Evolutionary conservation across 768 basidiomycete genomes (phyloP), one percentile per base, ranked within the genome.

Genomic region (Mrakia hoshinonis): DNA sequence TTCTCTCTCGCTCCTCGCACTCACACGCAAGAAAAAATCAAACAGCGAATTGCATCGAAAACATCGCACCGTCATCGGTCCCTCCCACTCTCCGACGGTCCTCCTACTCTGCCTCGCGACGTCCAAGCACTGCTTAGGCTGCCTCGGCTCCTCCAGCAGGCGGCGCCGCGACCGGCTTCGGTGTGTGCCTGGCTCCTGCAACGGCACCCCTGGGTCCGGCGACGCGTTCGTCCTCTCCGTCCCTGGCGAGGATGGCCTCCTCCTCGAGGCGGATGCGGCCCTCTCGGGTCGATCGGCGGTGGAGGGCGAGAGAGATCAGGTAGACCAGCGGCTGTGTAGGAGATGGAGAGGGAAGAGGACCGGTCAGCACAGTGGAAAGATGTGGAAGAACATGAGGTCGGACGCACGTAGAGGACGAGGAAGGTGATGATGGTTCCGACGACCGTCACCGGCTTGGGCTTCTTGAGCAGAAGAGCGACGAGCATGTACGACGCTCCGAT

Each of bases 341-440:
- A 43, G 7, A 43, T 43, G 55, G 13, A 34, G 34, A 34, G 29
- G 2, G 15, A 20, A n/a, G 3, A 31, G 11, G 11, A 15, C 2
- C 13, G 4, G 22, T 9, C 4, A 66, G 48, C 36, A 29, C 0
- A 29, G 22, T 13, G 20, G 29, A 26, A 62, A n/a, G 18, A 39
- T 36, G 26, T 10, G 7, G 49, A 10, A 20, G 49, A 24, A 51
- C 20, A 24, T 47, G 10, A 47, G 46, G 46, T 10, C 10, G 34
- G 22, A 51, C 65, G 24, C 22, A 66, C 65, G 71, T 81, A 79
- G 24, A 81, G 76, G 11, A 79, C 79, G 34, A 81, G 74, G 47
- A 78, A 75, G 67, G 80, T 74, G 73, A 81, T 77, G 62, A 81
- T 73, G 29, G 78, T 78, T 12, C 79, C 78, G 13, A 81, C 73